These are phyloP conservation scores for Umbelopsis ramanniana DNA, from an alignment of 192 early-diverging fungal genomes.

Conservation along the genomic window DNA sequence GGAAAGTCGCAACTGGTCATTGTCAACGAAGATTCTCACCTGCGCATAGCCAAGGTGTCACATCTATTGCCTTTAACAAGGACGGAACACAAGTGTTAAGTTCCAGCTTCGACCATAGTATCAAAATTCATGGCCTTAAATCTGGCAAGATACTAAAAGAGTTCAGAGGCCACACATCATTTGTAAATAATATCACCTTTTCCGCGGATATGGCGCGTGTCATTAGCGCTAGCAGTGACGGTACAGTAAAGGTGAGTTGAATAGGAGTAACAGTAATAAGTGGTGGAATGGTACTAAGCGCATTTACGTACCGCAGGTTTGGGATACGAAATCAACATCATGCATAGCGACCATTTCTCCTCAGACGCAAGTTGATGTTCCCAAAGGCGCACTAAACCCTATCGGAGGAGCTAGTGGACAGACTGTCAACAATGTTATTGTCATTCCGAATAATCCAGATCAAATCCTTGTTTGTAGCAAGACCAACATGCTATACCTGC, in stretches of 20 bases:
- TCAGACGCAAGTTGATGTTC: conserved; percentile 43
- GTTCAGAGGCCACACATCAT: conserved; percentile 90
- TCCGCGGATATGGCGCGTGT: conserved; percentile 71
- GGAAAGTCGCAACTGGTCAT: conserved; percentile 80
- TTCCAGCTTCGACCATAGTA: conserved; percentile 76
- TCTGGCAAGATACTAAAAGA: conserved; percentile 92
- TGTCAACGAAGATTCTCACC: conserved; percentile 72
- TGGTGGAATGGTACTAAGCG: neutral
- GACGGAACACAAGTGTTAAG: conserved; percentile 84
- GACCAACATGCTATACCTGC: conserved; percentile 71
- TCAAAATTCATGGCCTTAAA: conserved; percentile 89
- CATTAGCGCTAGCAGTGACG: conserved; percentile 85
- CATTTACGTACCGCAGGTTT: conserved; percentile 62
- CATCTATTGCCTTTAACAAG: conserved; percentile 75
- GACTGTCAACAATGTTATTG: conserved; percentile 63
- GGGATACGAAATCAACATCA: conserved; percentile 81
- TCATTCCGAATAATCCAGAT: conserved; percentile 65
- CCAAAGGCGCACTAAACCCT: conserved; percentile 24
- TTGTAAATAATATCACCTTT: conserved; percentile 82
- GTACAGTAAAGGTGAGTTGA: conserved; percentile 73
- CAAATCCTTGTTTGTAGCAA: conserved; percentile 82
- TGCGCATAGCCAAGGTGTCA: conserved; percentile 87
- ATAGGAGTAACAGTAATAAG: neutral
- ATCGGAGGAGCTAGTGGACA: conserved; percentile 55
- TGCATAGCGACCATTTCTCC: conserved; percentile 69